Base-by-base conservation (phyloP, 768 basidiomycete genomes). In the Suillus weaverae region DNA sequence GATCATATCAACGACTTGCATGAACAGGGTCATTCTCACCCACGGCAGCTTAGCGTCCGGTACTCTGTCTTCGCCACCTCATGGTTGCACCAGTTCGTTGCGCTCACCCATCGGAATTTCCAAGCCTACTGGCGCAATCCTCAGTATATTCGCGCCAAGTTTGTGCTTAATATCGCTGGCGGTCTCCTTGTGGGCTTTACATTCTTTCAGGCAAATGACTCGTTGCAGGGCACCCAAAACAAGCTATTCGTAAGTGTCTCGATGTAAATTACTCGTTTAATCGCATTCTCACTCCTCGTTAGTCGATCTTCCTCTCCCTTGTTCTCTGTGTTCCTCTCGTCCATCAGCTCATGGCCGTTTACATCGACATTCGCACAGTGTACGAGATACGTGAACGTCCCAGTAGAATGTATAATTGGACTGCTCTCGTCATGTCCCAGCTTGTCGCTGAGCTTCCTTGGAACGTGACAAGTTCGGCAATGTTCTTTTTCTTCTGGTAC, bases 401-500 rank as follows among this genome's bases (percentile, higher is more conserved):
- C 0, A 86, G 85, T 63, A 78, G 84, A 43, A 89, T 86, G 78
- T 90, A 90, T 73, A 81, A 80, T 62, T 90, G 88, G 89, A 79
- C 83, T 0, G 85, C 86, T 0, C 77, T 88, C 30, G 66, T 86
- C 33, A 83, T 84, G 0, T 79, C 86, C 0, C 84, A 85, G 69
- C 76, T 89, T 54, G 67, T 88, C 10, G 79, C 83, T 6, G 88
- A 88, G 67, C 59, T 88, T 1, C 87, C 87, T 1, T 88, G 85
- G 84, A 88, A 88, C 65, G 80, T 89, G 51, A 9, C 85, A 6
- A 84, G 84, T 33, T 85, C 87, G 1, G 77, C 81, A 0, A 63
- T 90, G 20, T 82, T 87, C 75, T 91, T 85, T 77, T 69, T 88
- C 60, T 84, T 82, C 68, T 91, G 88, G 89, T 90, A 83, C 74